phyloP scores from a whole-genome alignment of 148 eudicot genomes.

The Amaranthus palmeri region DNA sequence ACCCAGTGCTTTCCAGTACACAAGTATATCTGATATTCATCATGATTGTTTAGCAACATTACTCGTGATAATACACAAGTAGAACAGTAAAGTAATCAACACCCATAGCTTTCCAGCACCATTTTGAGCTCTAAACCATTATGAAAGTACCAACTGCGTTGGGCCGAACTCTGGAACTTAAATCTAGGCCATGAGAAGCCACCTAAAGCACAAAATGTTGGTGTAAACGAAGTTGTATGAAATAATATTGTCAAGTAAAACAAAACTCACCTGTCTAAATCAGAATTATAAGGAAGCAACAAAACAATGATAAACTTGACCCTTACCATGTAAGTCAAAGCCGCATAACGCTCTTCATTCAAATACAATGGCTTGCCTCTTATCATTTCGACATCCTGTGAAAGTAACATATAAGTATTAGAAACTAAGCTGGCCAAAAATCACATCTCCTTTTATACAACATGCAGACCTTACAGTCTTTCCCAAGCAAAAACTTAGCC shows the following conservation, averaged over 20 bases:
- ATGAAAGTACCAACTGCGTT: constrained; percentile 59
- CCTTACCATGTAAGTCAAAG: constrained; percentile 78
- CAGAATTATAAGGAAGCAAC: not conserved
- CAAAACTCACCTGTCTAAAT: not conserved
- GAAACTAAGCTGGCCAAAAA: not conserved
- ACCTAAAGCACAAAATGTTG: constrained; percentile 36
- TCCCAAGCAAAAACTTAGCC: not conserved
- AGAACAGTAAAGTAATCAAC: not conserved
- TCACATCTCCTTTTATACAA: not conserved
- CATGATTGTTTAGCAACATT: not conserved
- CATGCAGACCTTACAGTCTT: not conserved
- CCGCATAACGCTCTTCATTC: constrained; percentile 91
- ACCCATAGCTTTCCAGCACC: not conserved
- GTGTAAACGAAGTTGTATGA: not conserved
- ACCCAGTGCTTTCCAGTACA: not conserved
- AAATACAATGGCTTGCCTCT: constrained; percentile 88
- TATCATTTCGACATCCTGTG: constrained; percentile 76
- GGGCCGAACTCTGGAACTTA: constrained; percentile 73
- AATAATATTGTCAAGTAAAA: not conserved
- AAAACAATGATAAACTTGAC: not conserved
- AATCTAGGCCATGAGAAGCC: constrained; percentile 92
- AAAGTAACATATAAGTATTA: constrained; percentile 4
- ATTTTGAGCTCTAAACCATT: constrained; percentile 40
- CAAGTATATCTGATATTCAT: constrained; percentile 1
- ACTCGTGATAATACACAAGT: not conserved